These are phyloP conservation scores for Myochromella boudieri DNA, from an alignment of 768 basidiomycete genomes.

Conservation along the genomic window DNA sequence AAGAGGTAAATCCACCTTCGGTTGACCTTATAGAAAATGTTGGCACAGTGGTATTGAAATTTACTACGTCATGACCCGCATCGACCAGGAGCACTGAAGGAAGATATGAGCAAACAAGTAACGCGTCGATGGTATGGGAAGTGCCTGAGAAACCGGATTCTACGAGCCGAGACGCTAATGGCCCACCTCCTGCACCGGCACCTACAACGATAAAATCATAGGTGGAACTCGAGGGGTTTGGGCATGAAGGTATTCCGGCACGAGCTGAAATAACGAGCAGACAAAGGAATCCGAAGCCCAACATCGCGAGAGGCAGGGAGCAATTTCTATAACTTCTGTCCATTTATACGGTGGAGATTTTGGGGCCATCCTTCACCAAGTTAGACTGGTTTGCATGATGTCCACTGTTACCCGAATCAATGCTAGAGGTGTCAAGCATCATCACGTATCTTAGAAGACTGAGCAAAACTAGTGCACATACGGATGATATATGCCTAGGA, in stretches of 20 bases:
- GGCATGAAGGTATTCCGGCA: conserved; percentile 11
- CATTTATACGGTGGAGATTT: neutral
- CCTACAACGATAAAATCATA: conserved; percentile 28
- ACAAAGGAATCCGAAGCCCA: neutral
- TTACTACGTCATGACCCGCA: conserved; percentile 25
- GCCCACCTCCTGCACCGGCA: conserved; percentile 26
- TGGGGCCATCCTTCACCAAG: no score
- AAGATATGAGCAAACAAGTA: neutral
- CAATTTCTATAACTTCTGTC: neutral
- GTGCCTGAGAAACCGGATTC: conserved; percentile 25
- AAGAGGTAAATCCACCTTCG: conserved; percentile 17
- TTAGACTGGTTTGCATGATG: no score
- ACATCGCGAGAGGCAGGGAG: neutral
- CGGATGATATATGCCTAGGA: no score
- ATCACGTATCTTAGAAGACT: no score
- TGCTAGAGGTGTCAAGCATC: no score
- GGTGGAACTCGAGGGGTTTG: conserved; percentile 10
- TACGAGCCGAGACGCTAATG: conserved; percentile 24
- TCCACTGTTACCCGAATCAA: no score
- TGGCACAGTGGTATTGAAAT: conserved; percentile 28
- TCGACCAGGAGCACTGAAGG: conserved; percentile 27
- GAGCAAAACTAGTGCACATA: no score
- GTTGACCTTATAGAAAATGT: conserved; percentile 22
- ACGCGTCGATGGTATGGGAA: neutral
- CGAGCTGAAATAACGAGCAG: neutral